Conservation (phyloP, 2,329 filamentous ascomycete species). For the Sporothrix pseudoabietina region DNA sequence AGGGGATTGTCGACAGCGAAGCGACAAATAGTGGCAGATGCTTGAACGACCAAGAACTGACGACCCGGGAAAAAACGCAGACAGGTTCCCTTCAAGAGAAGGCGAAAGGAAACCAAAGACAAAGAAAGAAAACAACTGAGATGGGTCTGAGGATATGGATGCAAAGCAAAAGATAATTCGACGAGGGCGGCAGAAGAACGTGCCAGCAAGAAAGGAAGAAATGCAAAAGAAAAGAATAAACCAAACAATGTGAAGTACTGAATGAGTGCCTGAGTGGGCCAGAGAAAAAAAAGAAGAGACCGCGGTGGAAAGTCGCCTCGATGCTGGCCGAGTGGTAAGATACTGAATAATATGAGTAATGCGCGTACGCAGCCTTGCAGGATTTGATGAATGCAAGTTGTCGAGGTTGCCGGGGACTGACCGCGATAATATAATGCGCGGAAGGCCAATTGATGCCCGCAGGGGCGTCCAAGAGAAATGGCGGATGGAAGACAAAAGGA, state of each 20-base stretch:
- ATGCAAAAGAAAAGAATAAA: conserved; percentile 6
- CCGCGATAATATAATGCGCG: conserved; percentile 13
- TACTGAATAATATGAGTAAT: conserved; percentile 26
- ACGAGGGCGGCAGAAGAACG: not conserved
- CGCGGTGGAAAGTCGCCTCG: not conserved
- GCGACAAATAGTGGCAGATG: not conserved
- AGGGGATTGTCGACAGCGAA: not conserved
- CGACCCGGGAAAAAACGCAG: not conserved
- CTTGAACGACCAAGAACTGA: not conserved
- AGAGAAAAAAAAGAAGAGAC: not conserved
- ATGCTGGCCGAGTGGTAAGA: conserved; percentile 1
- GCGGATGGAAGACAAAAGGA: not conserved
- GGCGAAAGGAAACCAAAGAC: not conserved
- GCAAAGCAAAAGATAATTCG: not conserved
- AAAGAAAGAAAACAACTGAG: not conserved
- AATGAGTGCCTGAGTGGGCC: not conserved
- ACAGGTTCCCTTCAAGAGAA: not conserved
- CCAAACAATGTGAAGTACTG: not conserved
- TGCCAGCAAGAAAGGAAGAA: not conserved
- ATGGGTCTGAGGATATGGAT: not conserved
- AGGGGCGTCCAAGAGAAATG: conserved; percentile 8
- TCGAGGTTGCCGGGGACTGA: not conserved
- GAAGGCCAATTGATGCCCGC: conserved; percentile 3
- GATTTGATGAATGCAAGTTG: not conserved
- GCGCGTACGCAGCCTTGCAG: not conserved